Evolutionary conservation across 805 yeast species (phyloP), one percentile per base, ranked within the genome.

Genomic region (Zygosaccharomyces bailii): DNA sequence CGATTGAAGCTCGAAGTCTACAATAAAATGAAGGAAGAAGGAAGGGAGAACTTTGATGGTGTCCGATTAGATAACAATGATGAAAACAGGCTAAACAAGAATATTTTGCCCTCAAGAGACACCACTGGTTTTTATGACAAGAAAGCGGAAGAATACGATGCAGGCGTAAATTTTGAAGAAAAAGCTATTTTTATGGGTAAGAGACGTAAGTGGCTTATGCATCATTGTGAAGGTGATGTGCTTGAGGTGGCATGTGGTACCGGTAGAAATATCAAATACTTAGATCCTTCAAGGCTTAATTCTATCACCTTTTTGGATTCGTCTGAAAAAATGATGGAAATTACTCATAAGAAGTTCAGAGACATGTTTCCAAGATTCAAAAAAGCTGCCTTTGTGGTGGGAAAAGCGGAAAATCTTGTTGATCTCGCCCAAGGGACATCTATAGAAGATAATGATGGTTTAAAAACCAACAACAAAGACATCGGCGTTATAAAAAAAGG

Each of bases 221-320:
- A 71, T 29, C 85, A 84, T 49, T 76, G 83, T 39, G 69, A 72
- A 46, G 99, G 99, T 17, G 96, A 93, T 60, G 96, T 89, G 1
- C 69, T 93, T 45, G 99, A 93, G 65, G 93, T 91, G 8, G 84
- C 97, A 0, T 86, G 95, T 60, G 99, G 99, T 46, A 93, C 99
- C 0, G 98, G 99, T 5, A 76, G 98, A 65, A 93, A 93, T 61
- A 76, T 91, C 45, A 81, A 83, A 38, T 90, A 83, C 60, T 66
- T 88, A 54, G 75, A 82, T 42, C 76, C 81, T 16, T 72, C 76
- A 1, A 61, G 70, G 20, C 68, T 91, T 23, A 73, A 75, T 38
- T 84, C 96, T 0, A 76, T 87, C 30, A 91, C 98, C 0, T 87
- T 86, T 55, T 66, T 90, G 38, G 99, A 93, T 63, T 76, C 96